Evolutionary conservation across 2,329 filamentous ascomycete species (phyloP).

Genomic region (Pezicula radicicola): DNA sequence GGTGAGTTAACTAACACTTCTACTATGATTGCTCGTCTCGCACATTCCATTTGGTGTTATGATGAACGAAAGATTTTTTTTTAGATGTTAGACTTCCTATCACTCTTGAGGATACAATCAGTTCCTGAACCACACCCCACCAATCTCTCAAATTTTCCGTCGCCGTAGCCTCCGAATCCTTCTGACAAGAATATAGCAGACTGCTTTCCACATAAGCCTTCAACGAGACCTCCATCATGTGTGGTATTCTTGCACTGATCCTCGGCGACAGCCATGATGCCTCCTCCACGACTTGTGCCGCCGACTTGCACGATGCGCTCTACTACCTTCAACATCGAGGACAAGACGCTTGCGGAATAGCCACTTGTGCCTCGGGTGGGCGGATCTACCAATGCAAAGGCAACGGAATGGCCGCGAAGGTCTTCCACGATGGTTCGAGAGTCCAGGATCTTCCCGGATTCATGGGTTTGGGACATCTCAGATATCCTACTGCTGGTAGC

Average conservation of each 20-base stretch:
- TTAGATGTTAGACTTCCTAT: conserved; percentile 28
- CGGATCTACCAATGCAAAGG: conserved; percentile 88
- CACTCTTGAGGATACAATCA: conserved; percentile 19
- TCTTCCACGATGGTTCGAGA: conserved; percentile 77
- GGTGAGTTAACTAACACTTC: too few species aligned
- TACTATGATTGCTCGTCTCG: too few species aligned
- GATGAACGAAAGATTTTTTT: conserved; percentile 19
- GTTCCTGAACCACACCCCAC: conserved; percentile 16
- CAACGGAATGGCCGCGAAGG: conserved; percentile 80
- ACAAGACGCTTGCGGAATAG: conserved; percentile 86
- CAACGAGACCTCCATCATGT: conserved; percentile 41
- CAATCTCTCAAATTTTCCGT: not conserved
- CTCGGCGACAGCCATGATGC: conserved; percentile 51
- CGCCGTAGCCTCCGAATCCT: not conserved
- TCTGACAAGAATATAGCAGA: not conserved
- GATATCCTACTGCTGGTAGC: conserved; percentile 88
- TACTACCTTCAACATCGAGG: conserved; percentile 71
- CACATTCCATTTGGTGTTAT: conserved; percentile 6
- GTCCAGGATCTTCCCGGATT: conserved; percentile 75
- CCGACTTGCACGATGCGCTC: conserved; percentile 68
- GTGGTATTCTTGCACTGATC: conserved; percentile 59
- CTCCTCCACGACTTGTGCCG: conserved; percentile 48
- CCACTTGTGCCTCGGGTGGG: conserved; percentile 70
- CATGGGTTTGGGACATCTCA: conserved; percentile 82
- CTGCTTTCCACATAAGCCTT: not conserved